Conservation (phyloP, 306 rosid genomes). For the Ammopiptanthus mongolicus region DNA sequence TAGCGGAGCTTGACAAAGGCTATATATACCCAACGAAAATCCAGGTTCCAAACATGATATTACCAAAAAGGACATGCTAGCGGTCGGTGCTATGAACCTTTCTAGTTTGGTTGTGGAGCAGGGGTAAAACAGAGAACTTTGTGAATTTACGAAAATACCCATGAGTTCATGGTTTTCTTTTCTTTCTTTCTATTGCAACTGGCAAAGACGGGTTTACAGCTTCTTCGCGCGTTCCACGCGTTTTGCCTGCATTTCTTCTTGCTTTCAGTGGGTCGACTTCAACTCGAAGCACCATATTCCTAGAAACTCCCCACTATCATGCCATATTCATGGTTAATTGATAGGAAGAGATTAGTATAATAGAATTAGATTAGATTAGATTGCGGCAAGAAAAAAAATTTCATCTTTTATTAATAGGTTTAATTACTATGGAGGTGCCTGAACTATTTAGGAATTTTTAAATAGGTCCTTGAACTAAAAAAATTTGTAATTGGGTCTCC, state of each 20-base stretch:
- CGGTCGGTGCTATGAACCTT: slow-evolving; percentile 4
- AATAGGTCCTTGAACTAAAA: no score
- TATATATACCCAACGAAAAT: slow-evolving; percentile 50
- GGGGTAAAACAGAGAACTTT: slow-evolving; percentile 11
- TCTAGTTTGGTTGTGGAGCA: background rate
- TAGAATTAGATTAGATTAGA: no score
- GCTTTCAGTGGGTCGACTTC: slow-evolving; percentile 6
- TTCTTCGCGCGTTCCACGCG: slow-evolving; percentile 41
- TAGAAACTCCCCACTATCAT: no score
- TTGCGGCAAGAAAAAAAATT: no score
- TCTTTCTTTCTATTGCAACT: background rate
- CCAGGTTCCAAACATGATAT: slow-evolving; percentile 8
- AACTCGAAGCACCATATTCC: no score
- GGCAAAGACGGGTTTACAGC: slow-evolving; percentile 37
- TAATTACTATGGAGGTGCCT: no score
- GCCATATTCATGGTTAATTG: no score
- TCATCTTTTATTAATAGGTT: no score
- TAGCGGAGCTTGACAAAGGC: slow-evolving; percentile 18
- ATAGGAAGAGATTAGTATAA: no score
- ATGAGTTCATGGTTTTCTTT: background rate
- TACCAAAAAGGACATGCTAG: slow-evolving; percentile 27
- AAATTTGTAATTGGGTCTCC: no score
- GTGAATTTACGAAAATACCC: slow-evolving; percentile 15
- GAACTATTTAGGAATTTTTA: no score
- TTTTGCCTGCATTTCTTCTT: background rate